Conservation (phyloP, 371 early-diverging fungal species). For the Mucor circinelloides region DNA sequence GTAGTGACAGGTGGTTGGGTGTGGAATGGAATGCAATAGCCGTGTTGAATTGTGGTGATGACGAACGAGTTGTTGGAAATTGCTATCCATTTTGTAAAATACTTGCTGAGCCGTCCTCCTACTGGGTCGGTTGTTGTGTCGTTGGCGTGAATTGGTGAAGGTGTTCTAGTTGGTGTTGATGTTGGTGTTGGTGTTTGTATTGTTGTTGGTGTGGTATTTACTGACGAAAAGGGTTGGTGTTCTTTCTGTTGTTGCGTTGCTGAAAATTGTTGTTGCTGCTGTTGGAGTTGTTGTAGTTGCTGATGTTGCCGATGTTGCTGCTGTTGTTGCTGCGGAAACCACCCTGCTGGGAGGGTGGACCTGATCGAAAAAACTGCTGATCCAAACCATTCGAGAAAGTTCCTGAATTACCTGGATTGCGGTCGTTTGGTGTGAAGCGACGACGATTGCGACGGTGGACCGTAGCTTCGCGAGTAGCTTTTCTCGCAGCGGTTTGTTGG, state of each 20-base stretch:
- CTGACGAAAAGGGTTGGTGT: not conserved
- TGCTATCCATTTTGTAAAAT: not conserved
- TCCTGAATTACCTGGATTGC: not conserved
- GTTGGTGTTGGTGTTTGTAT: no score
- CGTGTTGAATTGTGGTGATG: slow-evolving; percentile 2
- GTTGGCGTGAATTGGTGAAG: not conserved
- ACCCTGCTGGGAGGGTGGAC: no score
- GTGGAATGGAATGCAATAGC: slow-evolving; percentile 2
- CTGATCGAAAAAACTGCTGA: no score
- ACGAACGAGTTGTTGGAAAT: not conserved
- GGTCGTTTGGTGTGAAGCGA: no score
- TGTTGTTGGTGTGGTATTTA: no score
- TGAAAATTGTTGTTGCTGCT: not conserved
- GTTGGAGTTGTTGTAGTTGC: no score
- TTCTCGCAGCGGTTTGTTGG: slow-evolving; percentile 6
- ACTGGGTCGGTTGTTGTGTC: not conserved
- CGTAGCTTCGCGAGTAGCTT: not conserved
- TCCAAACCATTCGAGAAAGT: not conserved
- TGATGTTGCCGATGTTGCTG: no score
- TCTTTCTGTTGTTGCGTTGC: not conserved
- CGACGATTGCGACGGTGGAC: not conserved
- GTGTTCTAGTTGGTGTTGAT: not conserved
- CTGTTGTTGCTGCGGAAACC: slow-evolving; percentile 2
- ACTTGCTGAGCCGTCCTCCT: slow-evolving; percentile 6
- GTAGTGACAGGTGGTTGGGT: no score